A percentile compares a stretch with the other conserved stretches of the same genome.
phyloP scores from a whole-genome alignment of 805 yeast species.

The Metschnikowia cubensis region DNA sequence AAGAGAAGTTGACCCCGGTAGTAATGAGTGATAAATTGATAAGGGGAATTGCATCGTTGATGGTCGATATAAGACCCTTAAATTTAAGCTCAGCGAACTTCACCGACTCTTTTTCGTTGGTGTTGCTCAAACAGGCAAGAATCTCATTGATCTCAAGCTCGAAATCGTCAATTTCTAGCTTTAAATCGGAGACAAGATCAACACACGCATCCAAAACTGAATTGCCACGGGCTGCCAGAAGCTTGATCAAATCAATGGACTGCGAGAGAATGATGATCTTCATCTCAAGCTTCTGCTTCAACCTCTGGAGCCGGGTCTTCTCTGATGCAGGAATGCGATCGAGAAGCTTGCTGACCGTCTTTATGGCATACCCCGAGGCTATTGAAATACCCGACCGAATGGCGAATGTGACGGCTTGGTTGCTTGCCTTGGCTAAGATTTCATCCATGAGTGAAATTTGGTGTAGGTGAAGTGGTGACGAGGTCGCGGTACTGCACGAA shows the following conservation, averaged over 20 bases:
- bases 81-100: slow-evolving; percentile 48
- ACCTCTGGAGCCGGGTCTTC: slow-evolving; percentile 37
- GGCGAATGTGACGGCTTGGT: slow-evolving; percentile 77
- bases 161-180: slow-evolving; percentile 54
- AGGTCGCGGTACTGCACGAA: slow-evolving; percentile 2
- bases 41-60: slow-evolving; percentile 67
- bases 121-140: slow-evolving; percentile 25
- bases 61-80: slow-evolving; percentile 43
- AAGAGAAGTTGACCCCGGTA: slow-evolving; percentile 58
- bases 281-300: slow-evolving; percentile 46
- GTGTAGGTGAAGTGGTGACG: background rate
- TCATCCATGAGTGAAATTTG: slow-evolving; percentile 34
- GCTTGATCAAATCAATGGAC: slow-evolving; percentile 63
- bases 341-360: slow-evolving; percentile 54
- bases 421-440: slow-evolving; percentile 55
- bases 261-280: slow-evolving; percentile 59
- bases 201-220: slow-evolving; percentile 54
- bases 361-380: slow-evolving; percentile 70
- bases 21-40: slow-evolving; percentile 63
- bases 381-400: slow-evolving; percentile 70
- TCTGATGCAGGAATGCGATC: slow-evolving; percentile 54
- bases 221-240: slow-evolving; percentile 60
- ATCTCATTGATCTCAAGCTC: slow-evolving; percentile 45
- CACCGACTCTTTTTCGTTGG: slow-evolving; percentile 36
- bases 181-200: slow-evolving; percentile 51